These are phyloP conservation scores for Marchantia polymorpha DNA, from an alignment of 225 moss, liverwort and hornwort genomes.

Conservation along the genomic window DNA sequence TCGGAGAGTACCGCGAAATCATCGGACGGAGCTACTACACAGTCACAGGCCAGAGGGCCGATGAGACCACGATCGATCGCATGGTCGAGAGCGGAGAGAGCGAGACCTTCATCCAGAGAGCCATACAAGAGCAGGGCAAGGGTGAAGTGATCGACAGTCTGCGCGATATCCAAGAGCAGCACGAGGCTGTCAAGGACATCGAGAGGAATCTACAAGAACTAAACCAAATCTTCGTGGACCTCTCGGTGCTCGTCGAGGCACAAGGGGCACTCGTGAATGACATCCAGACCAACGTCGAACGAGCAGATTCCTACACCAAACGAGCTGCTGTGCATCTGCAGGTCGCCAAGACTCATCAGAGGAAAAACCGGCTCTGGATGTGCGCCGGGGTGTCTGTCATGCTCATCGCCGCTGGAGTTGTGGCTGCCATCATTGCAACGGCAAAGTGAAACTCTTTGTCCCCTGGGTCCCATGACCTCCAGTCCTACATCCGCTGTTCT, in stretches of 20 bases:
- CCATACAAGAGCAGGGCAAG: slow-evolving; percentile 40
- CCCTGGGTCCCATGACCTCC: too few relatives aligned
- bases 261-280: slow-evolving; percentile 38
- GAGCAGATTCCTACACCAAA: slow-evolving; percentile 25
- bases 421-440: neutral
- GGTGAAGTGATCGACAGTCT: slow-evolving; percentile 33
- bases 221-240: slow-evolving; percentile 34
- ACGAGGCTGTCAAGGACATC: slow-evolving; percentile 42
- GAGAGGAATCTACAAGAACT: slow-evolving; percentile 37
- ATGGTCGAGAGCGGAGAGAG: slow-evolving; percentile 43
- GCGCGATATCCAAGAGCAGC: slow-evolving; percentile 36
- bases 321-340: slow-evolving; percentile 24
- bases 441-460: neutral
- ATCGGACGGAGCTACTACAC: slow-evolving; percentile 38
- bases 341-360: slow-evolving; percentile 26
- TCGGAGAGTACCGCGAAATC: slow-evolving; percentile 34
- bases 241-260: slow-evolving; percentile 39
- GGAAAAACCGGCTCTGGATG: slow-evolving; percentile 23
- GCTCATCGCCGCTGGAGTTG: slow-evolving; percentile 10
- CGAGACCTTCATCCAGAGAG: slow-evolving; percentile 40
- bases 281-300: slow-evolving; percentile 30
- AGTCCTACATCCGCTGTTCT: too few relatives aligned
- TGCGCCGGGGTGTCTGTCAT: slow-evolving; percentile 17
- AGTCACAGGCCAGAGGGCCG: slow-evolving; percentile 37
- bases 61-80: slow-evolving; percentile 28